A percentile compares a stretch with the other conserved stretches of the same genome.
Evolutionary conservation across 352 stramenopile genomes (phyloP).

Genomic region (Pythium angustatum): DNA sequence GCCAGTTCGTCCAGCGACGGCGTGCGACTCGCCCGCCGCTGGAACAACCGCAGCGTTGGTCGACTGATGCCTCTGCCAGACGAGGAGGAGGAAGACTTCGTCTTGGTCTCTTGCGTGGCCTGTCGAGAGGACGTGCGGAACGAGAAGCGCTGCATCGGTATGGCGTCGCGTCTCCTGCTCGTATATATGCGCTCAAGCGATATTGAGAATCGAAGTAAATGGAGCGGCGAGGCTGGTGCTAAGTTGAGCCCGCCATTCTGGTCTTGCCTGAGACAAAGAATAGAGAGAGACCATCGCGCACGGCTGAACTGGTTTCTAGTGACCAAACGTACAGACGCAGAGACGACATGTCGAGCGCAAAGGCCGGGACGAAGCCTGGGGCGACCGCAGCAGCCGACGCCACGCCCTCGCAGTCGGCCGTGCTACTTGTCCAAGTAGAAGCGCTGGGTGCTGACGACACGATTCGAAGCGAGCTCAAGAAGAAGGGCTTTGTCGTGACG

Average conservation of each 20-base stretch:
- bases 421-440: conserved; percentile 60
- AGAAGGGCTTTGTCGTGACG: conserved; percentile 45
- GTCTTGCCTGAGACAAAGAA: neutral
- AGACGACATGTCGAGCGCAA: conserved; percentile 12
- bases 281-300: neutral
- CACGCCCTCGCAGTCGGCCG: conserved; percentile 34
- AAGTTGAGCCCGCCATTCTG: conserved; percentile 2
- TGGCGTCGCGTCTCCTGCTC: neutral
- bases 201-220: neutral
- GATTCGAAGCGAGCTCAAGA: conserved; percentile 51
- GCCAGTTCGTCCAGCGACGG: conserved; percentile 27
- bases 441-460: conserved; percentile 53
- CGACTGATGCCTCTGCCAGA: neutral
- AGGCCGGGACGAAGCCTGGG: conserved; percentile 1
- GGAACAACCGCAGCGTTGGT: conserved; percentile 9
- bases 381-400: neutral
- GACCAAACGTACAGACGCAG: neutral
- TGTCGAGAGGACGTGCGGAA: conserved; percentile 3
- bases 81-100: neutral
- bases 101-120: neutral
- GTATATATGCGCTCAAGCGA: too few relatives aligned
- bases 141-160: conserved; percentile 20
- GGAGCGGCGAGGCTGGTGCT: neutral
- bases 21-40: neutral
- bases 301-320: too few relatives aligned